These are phyloP conservation scores for Laetiporus sulphureus DNA, from an alignment of 1,284 basidiomycete species.

Conservation along the genomic window DNA sequence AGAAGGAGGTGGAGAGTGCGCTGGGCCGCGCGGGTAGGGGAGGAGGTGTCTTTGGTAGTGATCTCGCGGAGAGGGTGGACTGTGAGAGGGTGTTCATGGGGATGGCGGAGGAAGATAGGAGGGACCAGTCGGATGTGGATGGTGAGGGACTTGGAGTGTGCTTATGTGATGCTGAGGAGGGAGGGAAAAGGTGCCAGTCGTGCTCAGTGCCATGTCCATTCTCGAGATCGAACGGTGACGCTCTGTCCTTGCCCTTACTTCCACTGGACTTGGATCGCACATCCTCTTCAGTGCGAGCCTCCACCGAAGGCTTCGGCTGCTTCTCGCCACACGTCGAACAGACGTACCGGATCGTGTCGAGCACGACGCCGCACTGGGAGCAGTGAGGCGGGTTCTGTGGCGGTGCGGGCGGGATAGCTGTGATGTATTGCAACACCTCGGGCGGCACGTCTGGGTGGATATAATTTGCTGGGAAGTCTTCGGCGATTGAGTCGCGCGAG, in stretches of 20 bases:
- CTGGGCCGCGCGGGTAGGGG: slow-evolving; percentile 12
- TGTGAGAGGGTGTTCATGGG: slow-evolving; percentile 26
- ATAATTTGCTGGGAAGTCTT: slow-evolving; percentile 21
- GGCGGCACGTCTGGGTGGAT: slow-evolving; percentile 37
- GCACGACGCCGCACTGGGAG: slow-evolving; percentile 66
- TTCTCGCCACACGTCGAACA: slow-evolving; percentile 83
- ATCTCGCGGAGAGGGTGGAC: slow-evolving; percentile 10
- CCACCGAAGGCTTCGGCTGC: slow-evolving; percentile 33
- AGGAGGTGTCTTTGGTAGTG: slow-evolving; percentile 14
- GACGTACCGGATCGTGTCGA: slow-evolving; percentile 81
- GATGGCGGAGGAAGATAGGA: slow-evolving; percentile 31
- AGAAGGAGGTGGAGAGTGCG: background rate
- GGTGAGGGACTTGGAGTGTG: too few relatives aligned
- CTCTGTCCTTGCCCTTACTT: slow-evolving; percentile 24
- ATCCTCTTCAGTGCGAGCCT: too few relatives aligned
- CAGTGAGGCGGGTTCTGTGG: slow-evolving; percentile 70
- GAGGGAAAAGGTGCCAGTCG: slow-evolving; percentile 9
- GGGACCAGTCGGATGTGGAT: too few relatives aligned
- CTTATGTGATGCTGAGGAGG: slow-evolving; percentile 13
- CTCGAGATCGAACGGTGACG: too few relatives aligned
- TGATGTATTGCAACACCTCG: slow-evolving; percentile 50
- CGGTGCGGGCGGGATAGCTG: slow-evolving; percentile 40
- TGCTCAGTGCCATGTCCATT: slow-evolving; percentile 11
- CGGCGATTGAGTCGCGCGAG: slow-evolving; percentile 24
- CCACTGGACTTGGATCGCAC: too few relatives aligned